Evolutionary conservation across 306 rosid genomes (phyloP), one percentile per base, ranked within the genome.

Genomic region (Echinosophora koreensis): DNA sequence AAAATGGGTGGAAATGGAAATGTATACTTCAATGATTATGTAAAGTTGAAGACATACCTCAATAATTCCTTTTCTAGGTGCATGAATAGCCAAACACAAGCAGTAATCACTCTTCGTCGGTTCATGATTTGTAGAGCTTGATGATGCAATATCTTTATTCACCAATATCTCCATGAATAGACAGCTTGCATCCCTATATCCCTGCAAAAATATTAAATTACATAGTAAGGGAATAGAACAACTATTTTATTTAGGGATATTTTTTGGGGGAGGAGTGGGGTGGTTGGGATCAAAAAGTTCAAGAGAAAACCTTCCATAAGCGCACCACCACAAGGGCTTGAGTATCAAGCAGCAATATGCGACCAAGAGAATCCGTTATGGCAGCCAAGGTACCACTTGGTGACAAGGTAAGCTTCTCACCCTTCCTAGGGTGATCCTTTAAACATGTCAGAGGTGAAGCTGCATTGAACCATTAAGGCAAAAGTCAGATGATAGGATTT

Each of bases 381-480:
- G 98, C 98, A 54, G 99, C 97, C 89, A 96, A 76, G 10, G 99
- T 96, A 71, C 99, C 98, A 80, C 99, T 96, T 1, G 99, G 99
- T 30, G 99, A 96, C 73, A 96, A 85, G 32, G 93, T 96, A 60
- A 92, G 91, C 88, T 92, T 96, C 78, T 96, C 99, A 37, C 99
- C 99, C 91, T 92, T 96, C 89, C 99, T 92, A 64, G 99, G 99
- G 77, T 86, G 81, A 84, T 92, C 99, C 88, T 89, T 92, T 71
- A 96, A 77, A 81, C 97, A 92, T 63, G 98, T 96, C 86, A 92
- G 78, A 74, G 94, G 91, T 50, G 96, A 87, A 83, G 96, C 99
- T 96, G 93, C 85, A 78, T 73, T 75, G 69, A 79, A 83, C 59
- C 73, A 84, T 52, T 57, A 76, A 77, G 67, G 76, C 41, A 68